A percentile compares a stretch with the other conserved stretches of the same genome.
These are phyloP conservation scores for Cajanus cajan DNA, from an alignment of 306 rosid species.

Conservation along the genomic window DNA sequence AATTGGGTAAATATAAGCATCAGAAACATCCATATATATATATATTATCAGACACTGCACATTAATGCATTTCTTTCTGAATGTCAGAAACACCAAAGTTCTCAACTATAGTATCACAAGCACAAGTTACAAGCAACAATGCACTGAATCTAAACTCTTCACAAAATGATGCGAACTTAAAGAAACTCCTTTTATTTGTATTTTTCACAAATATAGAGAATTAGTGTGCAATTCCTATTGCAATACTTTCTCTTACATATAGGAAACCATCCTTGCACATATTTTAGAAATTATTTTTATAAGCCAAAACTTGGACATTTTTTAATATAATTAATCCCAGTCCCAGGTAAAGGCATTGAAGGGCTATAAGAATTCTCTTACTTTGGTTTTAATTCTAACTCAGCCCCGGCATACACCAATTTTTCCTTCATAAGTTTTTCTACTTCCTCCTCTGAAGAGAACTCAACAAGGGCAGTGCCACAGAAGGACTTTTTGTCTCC, in stretches of 20 bases:
- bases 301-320: background rate
- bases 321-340: background rate
- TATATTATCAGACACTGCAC: background rate
- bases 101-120: background rate
- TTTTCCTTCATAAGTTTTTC: constrained; percentile 46
- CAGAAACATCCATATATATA: background rate
- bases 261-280: background rate
- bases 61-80: background rate
- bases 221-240: background rate
- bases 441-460: constrained; percentile 70
- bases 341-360: background rate
- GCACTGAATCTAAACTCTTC: background rate
- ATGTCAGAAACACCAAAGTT: background rate
- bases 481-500: constrained; percentile 77
- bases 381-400: constrained; percentile 71
- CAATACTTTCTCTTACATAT: constrained; percentile 13
- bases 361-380: constrained; percentile 47
- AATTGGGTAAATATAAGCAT: constrained; percentile 20
- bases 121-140: background rate
- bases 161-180: background rate
- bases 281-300: background rate
- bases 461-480: constrained; percentile 82
- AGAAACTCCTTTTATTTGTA: background rate
- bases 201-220: background rate
- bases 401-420: constrained; percentile 58